Percentiles rank a stretch among this genome's conserved stretches.
Evolutionary conservation across 1,284 basidiomycete genomes (phyloP).

Genomic region (Ceratobasidium theobromae): DNA sequence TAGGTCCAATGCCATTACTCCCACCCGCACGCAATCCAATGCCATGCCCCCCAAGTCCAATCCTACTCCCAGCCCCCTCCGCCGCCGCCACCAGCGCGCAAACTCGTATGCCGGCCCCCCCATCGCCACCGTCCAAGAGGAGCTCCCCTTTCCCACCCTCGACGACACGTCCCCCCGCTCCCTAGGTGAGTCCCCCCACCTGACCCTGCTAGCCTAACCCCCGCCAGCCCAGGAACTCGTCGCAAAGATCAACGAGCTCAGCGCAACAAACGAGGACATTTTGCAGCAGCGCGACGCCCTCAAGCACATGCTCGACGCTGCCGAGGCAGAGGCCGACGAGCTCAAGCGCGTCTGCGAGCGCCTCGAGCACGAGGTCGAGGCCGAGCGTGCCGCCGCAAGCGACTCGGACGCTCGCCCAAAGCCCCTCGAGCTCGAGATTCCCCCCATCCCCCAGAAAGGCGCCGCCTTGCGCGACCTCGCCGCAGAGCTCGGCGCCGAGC

Average conservation of each 20-base stretch:
- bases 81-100: slow-evolving; percentile 13
- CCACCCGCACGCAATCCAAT: not conserved
- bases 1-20: not conserved
- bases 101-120: not conserved
- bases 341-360: slow-evolving; percentile 34
- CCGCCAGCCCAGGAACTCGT: slow-evolving; percentile 22
- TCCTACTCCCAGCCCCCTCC: not conserved
- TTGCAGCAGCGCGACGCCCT: slow-evolving; percentile 2
- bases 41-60: not conserved
- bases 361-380: slow-evolving; percentile 35
- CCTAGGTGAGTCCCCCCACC: slow-evolving; percentile 1
- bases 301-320: slow-evolving; percentile 9
- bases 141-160: not conserved
- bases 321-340: slow-evolving; percentile 34
- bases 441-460: too few species aligned
- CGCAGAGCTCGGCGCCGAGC: slow-evolving; percentile 10
- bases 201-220: too few species aligned
- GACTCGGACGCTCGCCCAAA: too few species aligned
- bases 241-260: slow-evolving; percentile 32
- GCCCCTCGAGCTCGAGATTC: too few species aligned
- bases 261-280: slow-evolving; percentile 15
- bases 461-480: slow-evolving; percentile 6
- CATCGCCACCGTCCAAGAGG: too few species aligned
- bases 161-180: too few species aligned
- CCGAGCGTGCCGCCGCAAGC: not conserved